phyloP scores from a whole-genome alignment of 441 rosid species.

The Arabidopsis hybrid region DNA sequence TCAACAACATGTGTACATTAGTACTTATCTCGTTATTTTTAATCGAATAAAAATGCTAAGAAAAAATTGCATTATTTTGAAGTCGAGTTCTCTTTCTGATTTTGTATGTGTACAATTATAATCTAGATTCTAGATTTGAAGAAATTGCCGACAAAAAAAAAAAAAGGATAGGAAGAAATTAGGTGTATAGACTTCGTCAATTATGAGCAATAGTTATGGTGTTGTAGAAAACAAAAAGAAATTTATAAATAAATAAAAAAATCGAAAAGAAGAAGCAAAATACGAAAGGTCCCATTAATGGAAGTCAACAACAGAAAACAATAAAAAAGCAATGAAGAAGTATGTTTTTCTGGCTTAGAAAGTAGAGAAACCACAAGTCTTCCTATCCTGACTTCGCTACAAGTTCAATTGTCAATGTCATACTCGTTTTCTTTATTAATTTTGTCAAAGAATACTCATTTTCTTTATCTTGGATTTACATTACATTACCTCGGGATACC shows the following conservation, averaged over 20 bases:
- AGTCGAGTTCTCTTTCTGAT: not conserved
- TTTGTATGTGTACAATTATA: not conserved
- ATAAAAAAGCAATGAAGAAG: conserved; percentile 4
- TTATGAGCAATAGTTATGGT: conserved; percentile 20
- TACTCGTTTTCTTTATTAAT: conserved; percentile 19
- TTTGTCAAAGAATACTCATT: conserved; percentile 8
- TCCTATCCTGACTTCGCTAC: conserved; percentile 21
- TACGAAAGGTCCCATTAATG: conserved; percentile 4
- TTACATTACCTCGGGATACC: not conserved
- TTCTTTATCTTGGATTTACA: conserved; percentile 14
- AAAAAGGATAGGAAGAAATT: conserved; percentile 8
- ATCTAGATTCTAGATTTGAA: conserved; percentile 13
- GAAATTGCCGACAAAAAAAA: conserved; percentile 28
- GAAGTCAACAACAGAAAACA: conserved; percentile 31
- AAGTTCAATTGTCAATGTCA: conserved; percentile 24
- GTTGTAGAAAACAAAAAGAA: not conserved
- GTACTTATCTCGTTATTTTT: not conserved
- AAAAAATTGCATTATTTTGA: not conserved
- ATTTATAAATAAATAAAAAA: not conserved
- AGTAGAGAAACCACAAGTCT: conserved; percentile 27
- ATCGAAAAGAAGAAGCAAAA: not conserved
- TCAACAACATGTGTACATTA: not conserved
- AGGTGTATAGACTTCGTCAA: conserved; percentile 32
- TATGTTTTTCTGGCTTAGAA: conserved; percentile 7
- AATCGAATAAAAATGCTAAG: not conserved